phyloP scores from a whole-genome alignment of 371 early-diverging fungal species.

The Rhizopus microsporus region DNA sequence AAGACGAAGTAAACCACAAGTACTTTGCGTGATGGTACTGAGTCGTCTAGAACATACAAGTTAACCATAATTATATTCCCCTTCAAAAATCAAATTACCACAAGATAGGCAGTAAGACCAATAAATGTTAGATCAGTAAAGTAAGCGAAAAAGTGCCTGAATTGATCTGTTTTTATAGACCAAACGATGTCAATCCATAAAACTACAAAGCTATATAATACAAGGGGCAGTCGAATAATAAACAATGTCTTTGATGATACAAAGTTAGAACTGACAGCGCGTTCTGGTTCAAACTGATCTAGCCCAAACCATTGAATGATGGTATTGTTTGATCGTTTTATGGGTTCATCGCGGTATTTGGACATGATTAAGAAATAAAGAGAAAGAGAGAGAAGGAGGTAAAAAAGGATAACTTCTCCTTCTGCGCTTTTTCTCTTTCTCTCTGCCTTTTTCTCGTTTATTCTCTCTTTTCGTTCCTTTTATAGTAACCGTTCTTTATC shows the following conservation, averaged over 20 bases:
- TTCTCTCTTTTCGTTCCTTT: no score
- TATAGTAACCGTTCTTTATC: no score
- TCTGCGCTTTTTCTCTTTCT: background rate
- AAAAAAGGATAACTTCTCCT: background rate
- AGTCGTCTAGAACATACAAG: conserved; percentile 27
- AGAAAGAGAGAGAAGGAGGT: background rate
- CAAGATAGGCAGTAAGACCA: conserved; percentile 51
- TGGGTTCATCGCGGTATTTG: conserved; percentile 14
- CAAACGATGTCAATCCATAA: conserved; percentile 43
- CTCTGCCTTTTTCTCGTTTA: no score
- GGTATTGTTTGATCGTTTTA: conserved; percentile 21
- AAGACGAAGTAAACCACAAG: conserved; percentile 12
- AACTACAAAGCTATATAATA: conserved; percentile 41
- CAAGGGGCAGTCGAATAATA: conserved; percentile 35
- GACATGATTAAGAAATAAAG: background rate
- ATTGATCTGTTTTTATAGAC: conserved; percentile 22
- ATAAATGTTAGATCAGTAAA: conserved; percentile 59
- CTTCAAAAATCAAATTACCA: conserved; percentile 31
- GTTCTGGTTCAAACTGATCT: conserved; percentile 56
- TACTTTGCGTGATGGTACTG: conserved; percentile 40
- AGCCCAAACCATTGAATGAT: conserved; percentile 47
- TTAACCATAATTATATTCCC: background rate
- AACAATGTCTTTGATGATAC: conserved; percentile 47
- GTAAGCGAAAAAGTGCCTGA: conserved; percentile 40
- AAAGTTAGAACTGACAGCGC: conserved; percentile 56